Conservation (phyloP, 1,139 yeast genomes). For the Magnusiomyces ingens region DNA sequence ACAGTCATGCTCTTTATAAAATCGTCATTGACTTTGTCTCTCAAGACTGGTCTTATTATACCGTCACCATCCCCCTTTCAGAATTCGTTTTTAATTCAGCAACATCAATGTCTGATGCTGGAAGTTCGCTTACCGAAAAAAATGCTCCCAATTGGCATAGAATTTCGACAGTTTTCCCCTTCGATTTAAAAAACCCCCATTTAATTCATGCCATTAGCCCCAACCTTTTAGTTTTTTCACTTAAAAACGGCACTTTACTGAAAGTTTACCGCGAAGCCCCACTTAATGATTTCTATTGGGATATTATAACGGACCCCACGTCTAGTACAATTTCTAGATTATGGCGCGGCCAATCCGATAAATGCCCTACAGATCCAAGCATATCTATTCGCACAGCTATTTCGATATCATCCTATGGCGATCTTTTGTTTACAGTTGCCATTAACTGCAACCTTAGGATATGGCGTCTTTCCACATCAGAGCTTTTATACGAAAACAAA, state of each 20-base stretch:
- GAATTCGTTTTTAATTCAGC: constrained; percentile 8
- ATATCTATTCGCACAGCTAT: constrained; percentile 26
- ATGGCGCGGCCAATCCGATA: constrained; percentile 22
- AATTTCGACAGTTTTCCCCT: constrained; percentile 52
- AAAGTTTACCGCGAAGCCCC: constrained; percentile 43
- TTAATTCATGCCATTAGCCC: constrained; percentile 44
- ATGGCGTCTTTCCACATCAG: constrained; percentile 26
- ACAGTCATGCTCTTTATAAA: constrained; percentile 16
- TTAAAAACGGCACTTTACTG: constrained; percentile 59
- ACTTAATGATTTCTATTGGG: constrained; percentile 20
- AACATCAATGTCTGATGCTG: constrained; percentile 8
- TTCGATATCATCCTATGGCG: constrained; percentile 20
- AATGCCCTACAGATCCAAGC: constrained; percentile 31
- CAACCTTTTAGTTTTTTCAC: constrained; percentile 44
- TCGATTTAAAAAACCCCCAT: constrained; percentile 62
- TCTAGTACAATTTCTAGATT: constrained; percentile 19
- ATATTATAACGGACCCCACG: constrained; percentile 22
- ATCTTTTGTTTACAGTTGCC: constrained; percentile 23
- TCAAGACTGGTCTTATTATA: constrained; percentile 25
- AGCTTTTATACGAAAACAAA: constrained; percentile 14
- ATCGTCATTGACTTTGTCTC: constrained; percentile 26
- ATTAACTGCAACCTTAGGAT: constrained; percentile 27
- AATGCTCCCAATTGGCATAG: constrained; percentile 26
- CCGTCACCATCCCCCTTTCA: constrained; percentile 19
- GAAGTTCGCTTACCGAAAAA: constrained; percentile 15